Evolutionary conservation across 306 rosid genomes (phyloP).

Genomic region (Vigna radiata): DNA sequence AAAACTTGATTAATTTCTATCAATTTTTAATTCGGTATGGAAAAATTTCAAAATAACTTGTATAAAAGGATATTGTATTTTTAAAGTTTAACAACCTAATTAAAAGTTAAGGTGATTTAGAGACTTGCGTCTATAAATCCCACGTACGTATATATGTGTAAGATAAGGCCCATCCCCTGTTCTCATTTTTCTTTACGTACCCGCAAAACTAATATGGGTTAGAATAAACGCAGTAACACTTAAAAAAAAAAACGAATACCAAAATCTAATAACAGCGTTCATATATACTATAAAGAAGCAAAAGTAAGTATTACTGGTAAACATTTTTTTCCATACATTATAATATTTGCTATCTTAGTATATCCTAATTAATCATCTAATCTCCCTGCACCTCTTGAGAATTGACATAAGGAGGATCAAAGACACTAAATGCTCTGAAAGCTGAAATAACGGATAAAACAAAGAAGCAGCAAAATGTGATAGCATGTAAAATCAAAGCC

Average conservation of each 20-base stretch:
- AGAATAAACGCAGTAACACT: not conserved
- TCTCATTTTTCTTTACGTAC: no score
- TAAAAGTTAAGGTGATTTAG: no score
- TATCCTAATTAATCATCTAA: constrained; percentile 34
- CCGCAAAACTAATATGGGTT: not conserved
- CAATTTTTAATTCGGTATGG: no score
- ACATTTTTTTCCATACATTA: not conserved
- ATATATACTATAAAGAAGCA: not conserved
- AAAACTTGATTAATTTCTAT: no score
- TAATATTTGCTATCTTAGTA: not conserved
- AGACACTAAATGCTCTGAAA: constrained; percentile 68
- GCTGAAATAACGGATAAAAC: constrained; percentile 78
- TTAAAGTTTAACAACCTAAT: no score
- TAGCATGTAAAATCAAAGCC: constrained; percentile 65
- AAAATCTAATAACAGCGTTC: not conserved
- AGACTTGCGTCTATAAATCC: no score
- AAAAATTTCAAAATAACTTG: no score
- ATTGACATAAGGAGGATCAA: constrained; percentile 63
- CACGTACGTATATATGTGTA: no score
- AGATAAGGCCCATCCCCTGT: no score
- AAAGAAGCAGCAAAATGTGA: constrained; percentile 68
- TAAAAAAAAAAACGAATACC: not conserved
- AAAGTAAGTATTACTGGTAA: not conserved
- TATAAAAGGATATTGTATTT: no score
- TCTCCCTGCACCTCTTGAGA: constrained; percentile 51